phyloP scores from a whole-genome alignment of 1,139 yeast genomes.

The Suhomyces wounanorum region DNA sequence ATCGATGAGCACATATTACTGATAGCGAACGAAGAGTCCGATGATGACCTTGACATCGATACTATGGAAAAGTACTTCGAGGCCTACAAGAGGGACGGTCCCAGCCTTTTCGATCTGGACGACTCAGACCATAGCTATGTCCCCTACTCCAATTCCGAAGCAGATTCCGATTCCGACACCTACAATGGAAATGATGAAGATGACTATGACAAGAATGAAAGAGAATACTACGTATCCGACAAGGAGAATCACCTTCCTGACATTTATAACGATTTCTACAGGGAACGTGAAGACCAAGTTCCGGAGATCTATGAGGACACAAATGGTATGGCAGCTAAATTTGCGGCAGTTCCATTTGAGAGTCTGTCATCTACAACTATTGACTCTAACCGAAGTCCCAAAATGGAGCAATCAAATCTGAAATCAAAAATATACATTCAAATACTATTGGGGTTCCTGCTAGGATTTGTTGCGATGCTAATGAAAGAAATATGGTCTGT shows the following conservation, averaged over 20 bases:
- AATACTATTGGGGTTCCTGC: background rate
- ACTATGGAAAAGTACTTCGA: constrained; percentile 17
- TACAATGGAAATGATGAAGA: constrained; percentile 14
- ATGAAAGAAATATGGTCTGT: too few relatives aligned
- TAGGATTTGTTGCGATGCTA: background rate
- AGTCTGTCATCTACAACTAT: too few relatives aligned
- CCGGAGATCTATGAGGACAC: too few relatives aligned
- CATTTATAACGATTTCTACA: background rate
- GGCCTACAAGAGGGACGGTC: constrained; percentile 11
- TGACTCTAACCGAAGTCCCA: too few relatives aligned
- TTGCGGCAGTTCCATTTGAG: too few relatives aligned
- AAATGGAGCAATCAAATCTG: too few relatives aligned
- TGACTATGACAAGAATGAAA: constrained; percentile 6
- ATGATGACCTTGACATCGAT: constrained; percentile 10
- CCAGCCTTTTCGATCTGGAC: constrained; percentile 5
- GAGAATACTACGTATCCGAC: background rate
- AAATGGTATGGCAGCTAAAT: too few relatives aligned
- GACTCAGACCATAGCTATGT: constrained; percentile 4
- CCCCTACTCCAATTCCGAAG: constrained; percentile 10
- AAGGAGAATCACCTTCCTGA: background rate
- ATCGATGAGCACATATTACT: constrained; percentile 20
- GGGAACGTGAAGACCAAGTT: background rate
- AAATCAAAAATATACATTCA: too few relatives aligned
- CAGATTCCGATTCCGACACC: constrained; percentile 16
- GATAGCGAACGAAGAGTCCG: constrained; percentile 9